Evolutionary conservation across 225 moss, liverwort and hornwort genomes (phyloP).

Genomic region (Rhytidiadelphus loreus): DNA sequence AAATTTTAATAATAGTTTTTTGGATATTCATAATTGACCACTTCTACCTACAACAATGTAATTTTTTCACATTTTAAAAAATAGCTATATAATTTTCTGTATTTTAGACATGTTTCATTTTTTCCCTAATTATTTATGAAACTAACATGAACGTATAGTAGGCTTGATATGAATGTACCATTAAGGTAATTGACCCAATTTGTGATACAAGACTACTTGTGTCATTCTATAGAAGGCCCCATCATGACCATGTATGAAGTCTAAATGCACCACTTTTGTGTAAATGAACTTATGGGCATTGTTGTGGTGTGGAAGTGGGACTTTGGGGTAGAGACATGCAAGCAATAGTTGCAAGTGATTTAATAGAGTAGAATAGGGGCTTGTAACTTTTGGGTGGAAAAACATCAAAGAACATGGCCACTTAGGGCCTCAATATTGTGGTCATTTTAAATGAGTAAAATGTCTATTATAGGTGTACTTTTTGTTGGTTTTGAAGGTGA

Average conservation of each 20-base stretch:
- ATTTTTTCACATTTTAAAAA: no score
- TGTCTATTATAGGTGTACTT: neutral
- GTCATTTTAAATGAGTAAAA: neutral
- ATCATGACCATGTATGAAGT: neutral
- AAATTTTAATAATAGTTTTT: no score
- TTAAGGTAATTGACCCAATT: no score
- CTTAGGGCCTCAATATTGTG: neutral
- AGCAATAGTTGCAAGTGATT: neutral
- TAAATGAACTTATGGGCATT: neutral
- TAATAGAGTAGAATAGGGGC: neutral
- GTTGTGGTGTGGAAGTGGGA: neutral
- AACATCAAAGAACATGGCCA: neutral
- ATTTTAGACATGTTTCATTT: no score
- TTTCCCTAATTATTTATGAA: no score
- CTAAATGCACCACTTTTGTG: neutral
- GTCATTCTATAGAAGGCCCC: fast-evolving
- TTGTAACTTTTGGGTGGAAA: neutral
- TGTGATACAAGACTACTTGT: neutral
- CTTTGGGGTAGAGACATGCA: neutral
- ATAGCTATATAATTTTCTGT: no score
- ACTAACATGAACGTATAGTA: neutral
- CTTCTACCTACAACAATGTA: no score
- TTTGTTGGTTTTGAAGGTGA: neutral
- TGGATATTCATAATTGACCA: no score
- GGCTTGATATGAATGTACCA: neutral